phyloP scores from a whole-genome alignment of 192 early-diverging fungal genomes.

The Linnemannia schmuckeri region DNA sequence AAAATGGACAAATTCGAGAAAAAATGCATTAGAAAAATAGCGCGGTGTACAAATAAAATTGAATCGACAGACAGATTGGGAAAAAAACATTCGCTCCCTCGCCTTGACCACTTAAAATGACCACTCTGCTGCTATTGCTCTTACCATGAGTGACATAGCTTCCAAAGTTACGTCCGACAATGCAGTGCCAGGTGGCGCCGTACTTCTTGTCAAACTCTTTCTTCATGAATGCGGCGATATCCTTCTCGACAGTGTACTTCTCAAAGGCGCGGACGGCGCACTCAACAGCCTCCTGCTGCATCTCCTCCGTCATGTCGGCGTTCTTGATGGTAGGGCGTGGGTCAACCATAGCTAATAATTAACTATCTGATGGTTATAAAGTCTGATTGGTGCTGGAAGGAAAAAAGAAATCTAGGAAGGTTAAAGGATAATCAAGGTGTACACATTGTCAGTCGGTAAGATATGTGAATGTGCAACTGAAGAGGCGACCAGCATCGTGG shows the following conservation, averaged over 20 bases:
- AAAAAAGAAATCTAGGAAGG: neutral
- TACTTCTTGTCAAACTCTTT: conserved; percentile 98
- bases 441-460: too few relatives aligned
- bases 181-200: conserved; percentile 98
- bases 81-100: neutral
- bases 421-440: neutral
- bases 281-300: conserved; percentile 93
- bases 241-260: conserved; percentile 96
- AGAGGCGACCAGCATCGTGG: too few relatives aligned
- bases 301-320: conserved; percentile 97
- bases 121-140: neutral
- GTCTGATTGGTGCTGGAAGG: neutral
- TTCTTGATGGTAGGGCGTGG: conserved; percentile 94
- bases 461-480: too few relatives aligned
- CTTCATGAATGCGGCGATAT: conserved; percentile 97
- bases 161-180: conserved; percentile 99
- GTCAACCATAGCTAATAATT: conserved; percentile 72
- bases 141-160: conserved; percentile 97
- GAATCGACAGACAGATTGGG: neutral
- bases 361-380: neutral
- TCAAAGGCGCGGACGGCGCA: conserved; percentile 88
- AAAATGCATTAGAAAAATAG: neutral
- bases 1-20: neutral
- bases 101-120: neutral
- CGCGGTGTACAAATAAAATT: neutral